Conservation (phyloP, 805 yeast species). For the Metschnikowia kofuensis region DNA sequence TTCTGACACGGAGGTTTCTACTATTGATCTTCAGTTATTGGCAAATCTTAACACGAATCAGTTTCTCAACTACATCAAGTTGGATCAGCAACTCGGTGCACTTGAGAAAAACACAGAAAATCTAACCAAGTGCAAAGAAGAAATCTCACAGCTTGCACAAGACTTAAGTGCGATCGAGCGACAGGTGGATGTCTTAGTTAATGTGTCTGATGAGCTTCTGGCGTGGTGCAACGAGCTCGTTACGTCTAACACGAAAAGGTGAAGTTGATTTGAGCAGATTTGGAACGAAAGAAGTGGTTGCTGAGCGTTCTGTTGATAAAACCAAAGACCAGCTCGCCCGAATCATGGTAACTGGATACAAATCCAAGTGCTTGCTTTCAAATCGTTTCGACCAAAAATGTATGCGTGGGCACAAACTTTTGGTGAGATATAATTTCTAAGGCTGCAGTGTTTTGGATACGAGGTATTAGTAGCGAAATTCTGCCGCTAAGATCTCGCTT, state of each 20-base stretch:
- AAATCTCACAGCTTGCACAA: conserved; percentile 22
- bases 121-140: conserved; percentile 23
- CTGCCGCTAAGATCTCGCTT: too few species aligned
- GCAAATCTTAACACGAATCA: conserved; percentile 59
- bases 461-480: too few species aligned
- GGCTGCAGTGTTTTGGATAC: too few species aligned
- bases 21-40: conserved; percentile 46
- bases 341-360: too few species aligned
- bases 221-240: conserved; percentile 10
- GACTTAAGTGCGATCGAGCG: conserved; percentile 29
- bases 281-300: too few species aligned
- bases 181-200: conserved; percentile 41
- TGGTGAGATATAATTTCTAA: too few species aligned
- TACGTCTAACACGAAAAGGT: not conserved
- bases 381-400: too few species aligned
- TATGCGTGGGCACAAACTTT: too few species aligned
- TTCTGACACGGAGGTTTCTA: conserved; percentile 39
- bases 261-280: too few species aligned
- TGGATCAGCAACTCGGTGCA: conserved; percentile 38
- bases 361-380: too few species aligned
- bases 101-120: conserved; percentile 42
- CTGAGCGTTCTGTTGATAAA: too few species aligned
- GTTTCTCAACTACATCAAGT: conserved; percentile 48
- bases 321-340: too few species aligned
- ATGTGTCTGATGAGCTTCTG: conserved; percentile 22